Base-by-base conservation (phyloP, 148 eudicot species). In the Vaccinium vitisidaea region DNA sequence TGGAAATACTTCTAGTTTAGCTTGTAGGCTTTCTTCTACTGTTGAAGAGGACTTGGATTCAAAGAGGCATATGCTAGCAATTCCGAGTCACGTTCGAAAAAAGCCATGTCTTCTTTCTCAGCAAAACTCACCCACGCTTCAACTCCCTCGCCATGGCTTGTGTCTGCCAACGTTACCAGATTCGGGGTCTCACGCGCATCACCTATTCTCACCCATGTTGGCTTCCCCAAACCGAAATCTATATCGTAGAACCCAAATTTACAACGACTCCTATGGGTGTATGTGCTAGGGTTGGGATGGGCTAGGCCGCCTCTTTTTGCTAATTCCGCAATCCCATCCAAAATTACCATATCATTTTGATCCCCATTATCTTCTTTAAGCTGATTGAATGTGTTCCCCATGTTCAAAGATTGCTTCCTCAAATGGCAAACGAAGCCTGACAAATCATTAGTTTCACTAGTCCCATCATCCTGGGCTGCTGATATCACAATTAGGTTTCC, bases 221-320 rank as follows among this genome's bases (percentile, higher is more conserved):
- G 69, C 50, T 32, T 56, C 27, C 71, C 82, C 82, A 53, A 80
- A 46, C 82, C 82, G 12, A 58, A 80, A 39, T 80, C 82, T 0
- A 49, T 49, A 7, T 59, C 82, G 30, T 80, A 80, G 0, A 27
- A 6, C 16, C 4, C 25, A 5, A 58, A 14, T 48, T 49, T 36
- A n/a, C 71, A 30, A 23, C 8, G 16, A 39, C 71, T 56, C 0
- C n/a, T 56, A 10, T 50, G 52, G 4, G 15, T 8, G 8, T 80
- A 59, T 12, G 39, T 2, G 39, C 39, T 36, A 36, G 39, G 39
- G 1, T 56, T 67, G 0, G 7, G 18, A 6, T 36, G 23, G 0
- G 32, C 70, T 8, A 2, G 39, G 39, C 39, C 10, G 10, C 39
- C 65, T 18, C 5, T 50, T 21, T 8, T 7, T 2, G 19, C 39